Conservation (phyloP, 2,329 filamentous ascomycete genomes). For the Fusarium paranaense region DNA sequence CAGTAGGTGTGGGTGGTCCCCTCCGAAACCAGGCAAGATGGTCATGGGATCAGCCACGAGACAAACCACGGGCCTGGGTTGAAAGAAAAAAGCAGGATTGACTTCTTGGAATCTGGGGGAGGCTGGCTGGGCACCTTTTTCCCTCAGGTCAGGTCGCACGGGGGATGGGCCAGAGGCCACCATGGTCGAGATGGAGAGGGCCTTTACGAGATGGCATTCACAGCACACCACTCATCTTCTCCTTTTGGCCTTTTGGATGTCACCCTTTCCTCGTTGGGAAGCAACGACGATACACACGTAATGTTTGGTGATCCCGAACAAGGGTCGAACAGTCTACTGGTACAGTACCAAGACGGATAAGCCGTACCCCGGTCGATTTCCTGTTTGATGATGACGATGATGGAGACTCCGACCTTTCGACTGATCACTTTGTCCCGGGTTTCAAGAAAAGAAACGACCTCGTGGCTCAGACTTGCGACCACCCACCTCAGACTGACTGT, state of each 20-base stretch:
- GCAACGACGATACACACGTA: conserved; percentile 22
- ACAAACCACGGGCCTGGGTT: conserved; percentile 16
- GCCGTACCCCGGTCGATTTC: not conserved
- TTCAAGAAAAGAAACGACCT: conserved; percentile 21
- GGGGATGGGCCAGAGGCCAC: not conserved
- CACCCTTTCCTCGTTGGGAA: conserved; percentile 27
- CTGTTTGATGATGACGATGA: conserved; percentile 24
- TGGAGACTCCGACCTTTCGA: conserved; percentile 16
- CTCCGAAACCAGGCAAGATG: conserved; percentile 3
- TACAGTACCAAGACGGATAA: conserved; percentile 4
- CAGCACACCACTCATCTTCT: not conserved
- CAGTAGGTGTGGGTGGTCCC: not conserved
- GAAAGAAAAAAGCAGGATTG: conserved; percentile 28
- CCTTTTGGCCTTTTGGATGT: conserved; percentile 8
- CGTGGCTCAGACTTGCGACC: conserved; percentile 40
- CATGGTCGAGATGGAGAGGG: not conserved
- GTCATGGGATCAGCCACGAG: conserved; percentile 29
- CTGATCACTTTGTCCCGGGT: conserved; percentile 34
- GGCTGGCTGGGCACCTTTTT: conserved; percentile 2
- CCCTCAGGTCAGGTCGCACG: conserved; percentile 5
- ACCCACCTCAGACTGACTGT: conserved; percentile 9
- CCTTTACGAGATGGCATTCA: not conserved
- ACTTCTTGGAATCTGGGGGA: conserved; percentile 22
- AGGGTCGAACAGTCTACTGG: not conserved
- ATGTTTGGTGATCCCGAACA: conserved; percentile 23